Base-by-base conservation (phyloP, 176 grass and related monocot genomes). In the Raddia guianensis region DNA sequence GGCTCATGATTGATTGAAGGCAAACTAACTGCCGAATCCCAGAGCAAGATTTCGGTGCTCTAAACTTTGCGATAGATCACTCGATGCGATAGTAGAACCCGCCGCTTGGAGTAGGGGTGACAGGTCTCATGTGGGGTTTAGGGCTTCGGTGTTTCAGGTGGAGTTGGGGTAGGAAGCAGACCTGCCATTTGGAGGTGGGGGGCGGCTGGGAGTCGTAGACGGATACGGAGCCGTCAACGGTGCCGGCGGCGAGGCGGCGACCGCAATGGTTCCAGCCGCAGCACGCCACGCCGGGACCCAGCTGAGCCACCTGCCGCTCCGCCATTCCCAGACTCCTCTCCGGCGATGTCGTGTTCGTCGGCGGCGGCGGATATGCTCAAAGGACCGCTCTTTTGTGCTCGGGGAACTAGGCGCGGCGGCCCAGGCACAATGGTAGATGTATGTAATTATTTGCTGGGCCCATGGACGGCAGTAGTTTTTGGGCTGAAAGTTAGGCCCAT, bases 121-220 rank as follows among this genome's bases (percentile, higher is more conserved):
- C 10, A 49, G 32, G 67, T 75, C 27, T 15, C 82, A 68, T 44
- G 19, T 45, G 27, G 19, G 68, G 45, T 33, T 80, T 75, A 76
- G 42, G 50, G 62, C 58, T 71, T 56, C 19, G 33, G 32, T 34
- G 5, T 3, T 35, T 33, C 16, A 45, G 18, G 56, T 8, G 72
- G 71, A n/a, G 71, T 8, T 78, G 62, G 37, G 43, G 53, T 13
- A 19, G 5, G 50, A 77, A 82, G 64, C 42, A 10, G 18, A 93
- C 96, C 96, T 91, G 87, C 96, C 92, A 99, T 60, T 93, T 95
- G 84, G 66, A 89, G 85, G 96, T 83, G 33, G 87, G 53, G 2
- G 89, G 69, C 66, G 89, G 82, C 14, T 79, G 75, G 15, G 82
- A 95, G 51, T 99, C 86, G 54, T 95, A 93, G 63, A 99, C 86